Conservation (phyloP, 306 rosid genomes). For the Pachyrhizus erosus region DNA sequence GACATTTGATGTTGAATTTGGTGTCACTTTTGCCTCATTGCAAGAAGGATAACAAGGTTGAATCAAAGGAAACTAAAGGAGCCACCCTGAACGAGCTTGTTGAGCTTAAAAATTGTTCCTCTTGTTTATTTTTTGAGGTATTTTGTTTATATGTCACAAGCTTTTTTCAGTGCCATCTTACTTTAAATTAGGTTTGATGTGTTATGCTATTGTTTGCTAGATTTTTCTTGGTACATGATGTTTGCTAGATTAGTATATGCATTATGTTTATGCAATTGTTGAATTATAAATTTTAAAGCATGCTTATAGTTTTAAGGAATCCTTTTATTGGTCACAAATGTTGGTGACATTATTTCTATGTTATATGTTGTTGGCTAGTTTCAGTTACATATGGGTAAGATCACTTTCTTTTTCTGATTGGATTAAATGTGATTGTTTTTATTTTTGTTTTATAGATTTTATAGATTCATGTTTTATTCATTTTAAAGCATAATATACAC, state of each 20-base stretch:
- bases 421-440: no score
- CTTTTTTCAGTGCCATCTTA: neutral
- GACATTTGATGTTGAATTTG: slow-evolving; percentile 94
- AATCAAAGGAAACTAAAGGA: slow-evolving; percentile 84
- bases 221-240: no score
- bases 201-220: slow-evolving; percentile 3
- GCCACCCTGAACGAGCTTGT: slow-evolving; percentile 90
- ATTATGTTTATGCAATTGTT: neutral
- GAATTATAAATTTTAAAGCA: neutral
- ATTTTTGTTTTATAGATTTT: no score
- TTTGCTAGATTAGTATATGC: neutral
- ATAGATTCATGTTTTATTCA: no score
- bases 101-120: slow-evolving; percentile 81
- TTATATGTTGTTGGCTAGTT: neutral
- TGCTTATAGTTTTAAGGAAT: slow-evolving; percentile 3
- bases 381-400: no score
- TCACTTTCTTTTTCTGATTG: no score
- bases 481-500: no score
- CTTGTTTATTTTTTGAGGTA: slow-evolving; percentile 94
- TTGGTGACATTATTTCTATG: neutral
- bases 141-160: neutral
- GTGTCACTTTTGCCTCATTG: slow-evolving; percentile 90
- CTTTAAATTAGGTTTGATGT: neutral
- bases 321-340: neutral
- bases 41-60: slow-evolving; percentile 97